phyloP scores from a whole-genome alignment of 164 flowering plant genomes.

The Berberis thunbergii region DNA sequence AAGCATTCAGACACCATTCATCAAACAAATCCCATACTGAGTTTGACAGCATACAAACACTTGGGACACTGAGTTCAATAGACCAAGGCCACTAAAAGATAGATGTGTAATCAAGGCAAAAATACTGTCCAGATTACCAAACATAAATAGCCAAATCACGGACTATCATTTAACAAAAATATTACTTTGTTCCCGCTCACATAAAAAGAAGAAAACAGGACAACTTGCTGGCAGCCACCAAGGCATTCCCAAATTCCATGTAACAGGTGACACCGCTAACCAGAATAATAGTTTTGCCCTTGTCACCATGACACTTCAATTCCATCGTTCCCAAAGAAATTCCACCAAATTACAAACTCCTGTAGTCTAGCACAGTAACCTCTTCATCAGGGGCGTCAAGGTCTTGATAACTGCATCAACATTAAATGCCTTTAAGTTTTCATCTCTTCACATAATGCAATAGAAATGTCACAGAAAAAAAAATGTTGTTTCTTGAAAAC shows the following conservation, averaged over 20 bases:
- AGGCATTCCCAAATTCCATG: background rate
- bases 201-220: background rate
- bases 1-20: too few species aligned
- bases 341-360: slow-evolving; percentile 49
- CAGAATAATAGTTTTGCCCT: background rate
- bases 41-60: too few species aligned
- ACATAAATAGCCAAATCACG: background rate
- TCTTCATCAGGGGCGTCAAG: slow-evolving; percentile 99
- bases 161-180: background rate
- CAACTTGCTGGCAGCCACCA: background rate
- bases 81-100: too few species aligned
- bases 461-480: background rate
- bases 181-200: background rate
- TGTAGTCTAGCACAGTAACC: slow-evolving; percentile 94
- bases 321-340: background rate
- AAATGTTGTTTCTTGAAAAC: background rate
- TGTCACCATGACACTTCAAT: background rate
- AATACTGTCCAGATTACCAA: background rate
- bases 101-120: too few species aligned
- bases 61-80: too few species aligned
- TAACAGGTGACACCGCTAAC: background rate
- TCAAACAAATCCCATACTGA: too few species aligned
- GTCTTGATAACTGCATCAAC: slow-evolving; percentile 80
- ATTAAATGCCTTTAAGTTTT: background rate
- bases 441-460: background rate